phyloP scores from a whole-genome alignment of 2,329 filamentous ascomycete genomes.

The Trichoderma gracile region DNA sequence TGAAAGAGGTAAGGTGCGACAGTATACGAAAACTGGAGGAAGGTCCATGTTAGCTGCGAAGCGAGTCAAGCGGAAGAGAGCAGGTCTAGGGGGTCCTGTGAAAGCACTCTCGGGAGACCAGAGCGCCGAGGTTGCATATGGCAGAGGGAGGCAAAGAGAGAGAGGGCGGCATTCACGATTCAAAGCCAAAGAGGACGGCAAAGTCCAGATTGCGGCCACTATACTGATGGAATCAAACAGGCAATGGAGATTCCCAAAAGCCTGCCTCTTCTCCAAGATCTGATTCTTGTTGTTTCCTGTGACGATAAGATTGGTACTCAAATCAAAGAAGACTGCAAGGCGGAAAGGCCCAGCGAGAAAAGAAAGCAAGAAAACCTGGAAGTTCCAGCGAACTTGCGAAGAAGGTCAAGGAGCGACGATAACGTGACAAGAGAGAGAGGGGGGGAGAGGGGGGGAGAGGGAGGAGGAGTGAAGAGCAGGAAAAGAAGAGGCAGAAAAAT shows the following conservation, averaged over 20 bases:
- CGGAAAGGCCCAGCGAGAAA: neutral
- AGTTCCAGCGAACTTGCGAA: neutral
- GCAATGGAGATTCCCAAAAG: slow-evolving; percentile 4
- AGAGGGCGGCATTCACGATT: neutral
- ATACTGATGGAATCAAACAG: neutral
- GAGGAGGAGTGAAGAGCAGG: neutral
- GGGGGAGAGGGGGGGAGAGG: neutral
- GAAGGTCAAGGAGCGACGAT: neutral
- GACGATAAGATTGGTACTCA: neutral
- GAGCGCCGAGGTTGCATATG: neutral
- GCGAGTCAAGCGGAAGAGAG: slow-evolving; percentile 14
- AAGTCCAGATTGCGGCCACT: neutral
- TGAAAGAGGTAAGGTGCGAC: neutral
- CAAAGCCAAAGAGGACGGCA: neutral
- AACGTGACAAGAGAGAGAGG: neutral
- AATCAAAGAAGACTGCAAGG: neutral
- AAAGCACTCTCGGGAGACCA: neutral
- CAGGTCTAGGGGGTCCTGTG: too few species aligned
- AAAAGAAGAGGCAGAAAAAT: neutral
- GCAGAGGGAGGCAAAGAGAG: neutral
- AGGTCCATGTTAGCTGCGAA: slow-evolving; percentile 36
- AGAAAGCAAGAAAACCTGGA: neutral
- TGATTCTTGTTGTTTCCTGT: neutral
- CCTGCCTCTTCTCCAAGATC: slow-evolving; percentile 1
- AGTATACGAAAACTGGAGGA: slow-evolving; percentile 27